Evolutionary conservation across 2,329 filamentous ascomycete genomes (phyloP), one percentile per base, ranked within the genome.

Genomic region (Ambrosiella xylebori): DNA sequence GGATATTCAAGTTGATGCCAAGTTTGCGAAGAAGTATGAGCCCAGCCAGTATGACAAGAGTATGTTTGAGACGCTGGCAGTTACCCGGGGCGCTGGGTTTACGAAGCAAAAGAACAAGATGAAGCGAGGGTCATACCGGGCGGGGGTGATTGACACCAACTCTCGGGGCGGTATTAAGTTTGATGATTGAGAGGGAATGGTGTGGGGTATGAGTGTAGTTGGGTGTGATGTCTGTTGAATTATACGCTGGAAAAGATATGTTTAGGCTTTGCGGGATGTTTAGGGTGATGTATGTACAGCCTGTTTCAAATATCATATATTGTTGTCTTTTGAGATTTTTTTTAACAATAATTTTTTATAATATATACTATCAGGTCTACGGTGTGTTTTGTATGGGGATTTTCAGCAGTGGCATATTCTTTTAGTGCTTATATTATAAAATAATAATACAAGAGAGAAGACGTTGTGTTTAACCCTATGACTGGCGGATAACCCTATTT

Each of bases 41-140:
- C 76, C 82, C 19, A 88, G 96, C 68, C 84, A 86, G 62, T 98
- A 97, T 71, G 91, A 90, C 27, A 85, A 93, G 65, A 82, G 82
- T 64, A 94, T 94, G 7, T 87, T 90, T 67, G 80, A 88, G 64
- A 90, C 96, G 68, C 74, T 98, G 62, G 87, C 89, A 54, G 80
- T 95, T 44, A 97, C 91, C 38, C 88, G 85, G 69, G 93, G 93
- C 66, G 97, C 96, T 74, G 89, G 88, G 3, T 98, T 98, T 73
- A 97, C 91, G 61, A 98, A 98, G 76, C 93, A 97, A 76, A 98
- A 98, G 82, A 98, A 98, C 74, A 98, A 98, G 78, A 93, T 89
- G 79, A 90, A 89, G 78, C 78, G 82, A 65, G 93, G 93, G 55
- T 88, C 85, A 63, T 98, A 95, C 76, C 82, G 86, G 53, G 93